phyloP scores from a whole-genome alignment of 805 yeast genomes.

The Yarrowia hollandica region DNA sequence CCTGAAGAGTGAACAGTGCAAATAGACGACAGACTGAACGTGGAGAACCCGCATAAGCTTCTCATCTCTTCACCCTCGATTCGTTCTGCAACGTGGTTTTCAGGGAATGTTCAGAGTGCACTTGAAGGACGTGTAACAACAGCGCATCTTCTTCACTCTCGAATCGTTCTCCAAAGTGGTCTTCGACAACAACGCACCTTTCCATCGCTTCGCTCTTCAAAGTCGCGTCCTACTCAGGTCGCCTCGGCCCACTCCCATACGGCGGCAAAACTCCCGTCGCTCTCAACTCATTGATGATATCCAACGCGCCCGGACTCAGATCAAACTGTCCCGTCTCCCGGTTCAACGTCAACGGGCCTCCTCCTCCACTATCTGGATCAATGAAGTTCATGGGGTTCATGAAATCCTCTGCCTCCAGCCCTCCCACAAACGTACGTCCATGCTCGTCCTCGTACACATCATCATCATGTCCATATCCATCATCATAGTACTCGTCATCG shows the following conservation, averaged over 20 bases:
- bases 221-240: too few species aligned
- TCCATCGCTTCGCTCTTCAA: not conserved
- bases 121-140: too few species aligned
- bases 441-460: not conserved
- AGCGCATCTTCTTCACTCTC: too few species aligned
- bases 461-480: not conserved
- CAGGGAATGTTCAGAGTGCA: too few species aligned
- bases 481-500: not conserved
- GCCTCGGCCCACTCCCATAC: not conserved
- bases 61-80: too few species aligned
- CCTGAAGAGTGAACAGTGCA: too few species aligned
- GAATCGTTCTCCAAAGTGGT: too few species aligned
- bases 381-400: conserved; percentile 1
- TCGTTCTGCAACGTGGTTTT: too few species aligned
- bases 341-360: not conserved
- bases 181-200: too few species aligned
- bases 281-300: not conserved
- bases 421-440: not conserved
- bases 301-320: not conserved
- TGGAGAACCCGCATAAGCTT: too few species aligned
- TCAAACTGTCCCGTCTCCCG: not conserved
- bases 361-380: not conserved
- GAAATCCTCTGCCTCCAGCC: not conserved
- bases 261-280: not conserved
- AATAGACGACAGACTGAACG: too few species aligned